Base-by-base conservation (phyloP, 352 stramenopile genomes). In the Phytophthora colocasiae region DNA sequence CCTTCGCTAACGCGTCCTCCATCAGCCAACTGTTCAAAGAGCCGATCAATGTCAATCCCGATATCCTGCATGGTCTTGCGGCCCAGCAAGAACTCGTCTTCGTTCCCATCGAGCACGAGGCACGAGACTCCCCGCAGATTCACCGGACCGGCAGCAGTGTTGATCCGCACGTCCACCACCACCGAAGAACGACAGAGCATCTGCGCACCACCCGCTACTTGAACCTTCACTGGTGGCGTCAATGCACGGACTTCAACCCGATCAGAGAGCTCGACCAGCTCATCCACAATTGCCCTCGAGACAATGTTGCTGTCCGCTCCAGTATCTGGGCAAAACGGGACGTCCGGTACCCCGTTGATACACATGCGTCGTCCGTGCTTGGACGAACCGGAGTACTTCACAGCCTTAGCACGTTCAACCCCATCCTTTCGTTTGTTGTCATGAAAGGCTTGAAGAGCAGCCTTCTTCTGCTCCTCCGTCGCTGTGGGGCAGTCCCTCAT, bases 31-130 rank as follows among this genome's bases (percentile, higher is more conserved):
- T 60, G 53, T 2, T 60, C 40, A 8, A 60, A 52, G 3, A 60
- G 12, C 12, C 53, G 14, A 12, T 60, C 53, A n/a, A 51, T 60
- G 15, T 52, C 53, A 11, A 60, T 60, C 2, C 53, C 53, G 15
- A 60, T 60, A 15, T 52, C 53, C 19, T 52, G 53, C 53, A 60
- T 59, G 0, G 41, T 60, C 11, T 60, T 51, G 15, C 41, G 41
- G 10, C 52, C 53, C 7, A 52, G 41, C 27, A 60, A 36, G 8
- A 60, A 50, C 19, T 51, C 53, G 9, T 52, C 41, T 27, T 47
- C 17, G 10, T 6, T 3, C 3, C 41, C 41, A 1, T 47, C 41
- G n/a, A 47, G 1, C n/a, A 47, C 41, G n/a, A 40, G 34, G 8
- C 34, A 40, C 8, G 9, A 8, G 2, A 40, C 34, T 14, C 8